Evolutionary conservation across 1,284 basidiomycete genomes (phyloP), one percentile per base, ranked within the genome.

Genomic region (Vanrija humicola): DNA sequence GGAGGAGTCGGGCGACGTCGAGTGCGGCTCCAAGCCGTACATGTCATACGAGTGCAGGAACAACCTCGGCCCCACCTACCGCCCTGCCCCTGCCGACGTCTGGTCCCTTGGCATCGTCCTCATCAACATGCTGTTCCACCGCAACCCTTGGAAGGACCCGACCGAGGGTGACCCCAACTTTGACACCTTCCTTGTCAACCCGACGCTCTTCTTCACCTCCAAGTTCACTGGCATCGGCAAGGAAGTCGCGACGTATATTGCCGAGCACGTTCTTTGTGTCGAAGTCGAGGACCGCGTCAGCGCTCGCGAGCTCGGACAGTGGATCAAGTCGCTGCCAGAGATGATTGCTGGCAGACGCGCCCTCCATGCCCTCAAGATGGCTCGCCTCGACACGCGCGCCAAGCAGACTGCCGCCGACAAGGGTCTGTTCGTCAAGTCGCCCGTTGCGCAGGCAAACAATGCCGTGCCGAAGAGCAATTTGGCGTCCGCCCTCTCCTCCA

Each of bases 1-100:
- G 67, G 77, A 84, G 59, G 85, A 89, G 57, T 93, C 89, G 61
- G 86, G 89, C 58, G 95, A 98, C 77, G 94, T 98, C 83, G 94
- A 98, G 74, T 98, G 96, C 77, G 95, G 95, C 55, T 95, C 90
- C 76, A 93, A 94, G 60, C 95, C 95, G 0, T 98, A 98, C 79
- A 98, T 98, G 95, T 94, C 92, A 67, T 98, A 88, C 75, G 94
- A 98, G 81, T 98, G 95, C 78, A 88, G 93, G 74, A 98, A 98
- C 82, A 97, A 98, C 77, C 81, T 95, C 63, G 88, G 89, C 28
- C 90, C 91, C 58, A 89, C 87, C 47, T 98, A 98, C 80, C 84
- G 86, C 64, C 93, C 95, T 54, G 88, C 87, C 65, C 90, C 91
- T 60, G 95, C 96, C 58, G 95, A 98, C 77, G 90, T 98, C 53